A percentile compares a stretch with the other conserved stretches of the same genome.
Evolutionary conservation across 108 stramenopile species (phyloP).

Genomic region (Bacterosira constricta): DNA sequence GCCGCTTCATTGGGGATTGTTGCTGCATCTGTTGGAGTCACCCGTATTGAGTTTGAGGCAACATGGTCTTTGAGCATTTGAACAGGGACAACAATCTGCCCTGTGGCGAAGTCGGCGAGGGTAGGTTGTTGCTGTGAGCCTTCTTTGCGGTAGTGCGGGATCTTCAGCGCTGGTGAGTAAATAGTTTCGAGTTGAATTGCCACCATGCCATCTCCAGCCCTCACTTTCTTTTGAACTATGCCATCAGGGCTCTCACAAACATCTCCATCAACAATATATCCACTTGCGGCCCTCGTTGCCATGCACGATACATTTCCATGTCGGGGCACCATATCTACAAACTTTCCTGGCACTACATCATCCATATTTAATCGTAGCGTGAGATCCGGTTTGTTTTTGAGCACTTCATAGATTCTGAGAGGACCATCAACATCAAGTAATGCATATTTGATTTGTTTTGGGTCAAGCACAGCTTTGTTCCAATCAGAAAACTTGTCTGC

Average conservation of each 20-base stretch:
- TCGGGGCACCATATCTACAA: conserved; percentile 28
- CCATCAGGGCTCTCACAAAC: conserved; percentile 14
- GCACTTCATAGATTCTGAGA: conserved; percentile 7
- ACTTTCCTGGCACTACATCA: conserved; percentile 6
- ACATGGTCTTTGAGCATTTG: conserved; percentile 36
- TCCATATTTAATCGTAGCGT: conserved; percentile 6
- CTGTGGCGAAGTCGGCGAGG: conserved; percentile 10
- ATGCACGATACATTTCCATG: conserved; percentile 33
- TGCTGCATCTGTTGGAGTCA: too few species aligned
- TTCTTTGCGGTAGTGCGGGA: not conserved
- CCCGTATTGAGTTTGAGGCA: not conserved
- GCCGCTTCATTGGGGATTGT: not conserved
- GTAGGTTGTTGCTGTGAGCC: not conserved
- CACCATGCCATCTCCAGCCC: not conserved
- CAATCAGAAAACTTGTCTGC: conserved; percentile 47
- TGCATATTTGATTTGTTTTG: conserved; percentile 46
- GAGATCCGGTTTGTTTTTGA: conserved; percentile 32
- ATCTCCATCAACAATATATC: not conserved
- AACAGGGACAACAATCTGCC: conserved; percentile 18
- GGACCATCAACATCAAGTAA: conserved; percentile 54
- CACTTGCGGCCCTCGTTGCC: conserved; percentile 38
- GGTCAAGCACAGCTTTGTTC: conserved; percentile 24
- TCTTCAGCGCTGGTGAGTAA: conserved; percentile 6
- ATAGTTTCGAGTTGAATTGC: conserved; percentile 5
- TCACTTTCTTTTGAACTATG: not conserved